Percentiles rank a stretch among this genome's conserved stretches.
Conservation (phyloP, 129 eudicot species). For the Pulicaria dysenterica region DNA sequence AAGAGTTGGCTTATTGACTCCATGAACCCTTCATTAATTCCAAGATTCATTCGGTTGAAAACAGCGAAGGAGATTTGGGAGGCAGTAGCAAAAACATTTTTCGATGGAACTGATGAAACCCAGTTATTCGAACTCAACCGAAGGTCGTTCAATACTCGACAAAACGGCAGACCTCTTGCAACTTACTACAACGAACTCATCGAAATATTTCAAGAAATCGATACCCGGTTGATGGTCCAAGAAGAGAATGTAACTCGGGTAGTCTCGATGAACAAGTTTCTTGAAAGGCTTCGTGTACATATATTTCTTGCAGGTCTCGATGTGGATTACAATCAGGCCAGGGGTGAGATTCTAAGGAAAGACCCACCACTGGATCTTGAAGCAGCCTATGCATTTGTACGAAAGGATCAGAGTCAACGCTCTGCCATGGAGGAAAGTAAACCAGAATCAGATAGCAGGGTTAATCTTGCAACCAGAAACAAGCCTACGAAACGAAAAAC, state of each 20-base stretch:
- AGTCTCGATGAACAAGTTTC: background rate
- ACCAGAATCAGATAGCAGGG: background rate
- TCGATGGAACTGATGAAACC: slow-evolving; percentile 8
- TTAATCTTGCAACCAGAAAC: slow-evolving; percentile 1
- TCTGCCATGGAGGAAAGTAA: slow-evolving; percentile 10
- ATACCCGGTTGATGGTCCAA: too few species aligned
- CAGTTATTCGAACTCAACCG: slow-evolving; percentile 16
- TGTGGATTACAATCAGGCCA: slow-evolving; percentile 12
- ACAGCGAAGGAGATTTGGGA: slow-evolving; percentile 16
- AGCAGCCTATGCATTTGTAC: too few species aligned
- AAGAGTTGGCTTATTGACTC: too few species aligned
- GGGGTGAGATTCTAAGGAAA: slow-evolving; percentile 12
- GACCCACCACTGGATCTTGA: too few species aligned
- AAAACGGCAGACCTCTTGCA: slow-evolving; percentile 8
- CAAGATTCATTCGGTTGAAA: too few species aligned
- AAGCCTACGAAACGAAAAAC: background rate
- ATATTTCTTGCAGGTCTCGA: slow-evolving; percentile 12
- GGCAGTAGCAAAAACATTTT: slow-evolving; percentile 13
- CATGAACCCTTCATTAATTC: too few species aligned
- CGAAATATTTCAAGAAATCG: background rate
- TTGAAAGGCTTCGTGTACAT: slow-evolving; percentile 4
- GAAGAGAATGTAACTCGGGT: background rate
- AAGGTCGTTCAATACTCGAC: slow-evolving; percentile 3
- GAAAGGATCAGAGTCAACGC: background rate
- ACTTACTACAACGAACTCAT: slow-evolving; percentile 11